Evolutionary conservation across 441 rosid species (phyloP).

Genomic region (Adansonia rubrostipa): DNA sequence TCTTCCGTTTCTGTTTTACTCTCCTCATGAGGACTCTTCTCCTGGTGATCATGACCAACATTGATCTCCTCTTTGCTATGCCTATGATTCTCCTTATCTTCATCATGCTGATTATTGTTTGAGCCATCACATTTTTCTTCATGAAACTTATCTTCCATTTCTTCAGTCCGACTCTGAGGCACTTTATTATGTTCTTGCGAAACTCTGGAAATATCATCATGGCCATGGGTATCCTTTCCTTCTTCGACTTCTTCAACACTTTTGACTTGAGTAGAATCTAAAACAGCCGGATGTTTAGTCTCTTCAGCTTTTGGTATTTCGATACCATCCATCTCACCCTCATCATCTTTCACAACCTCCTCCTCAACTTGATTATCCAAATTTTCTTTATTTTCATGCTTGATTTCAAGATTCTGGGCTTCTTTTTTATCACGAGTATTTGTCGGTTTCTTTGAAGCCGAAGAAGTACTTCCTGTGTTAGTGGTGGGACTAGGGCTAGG

Average conservation of each 20-base stretch:
- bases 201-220: slow-evolving; percentile 12
- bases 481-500: not conserved
- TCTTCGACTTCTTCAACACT: slow-evolving; percentile 13
- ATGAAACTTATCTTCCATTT: slow-evolving; percentile 20
- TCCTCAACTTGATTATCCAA: slow-evolving; percentile 28
- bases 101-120: not conserved
- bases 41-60: slow-evolving; percentile 22
- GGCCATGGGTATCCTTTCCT: slow-evolving; percentile 23
- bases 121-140: slow-evolving; percentile 17
- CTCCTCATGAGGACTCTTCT: slow-evolving; percentile 30
- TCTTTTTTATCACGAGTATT: not conserved
- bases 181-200: slow-evolving; percentile 26
- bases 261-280: not conserved
- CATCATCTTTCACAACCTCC: slow-evolving; percentile 22
- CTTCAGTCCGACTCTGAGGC: not conserved
- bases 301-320: slow-evolving; percentile 18
- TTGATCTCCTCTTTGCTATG: slow-evolving; percentile 27
- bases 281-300: slow-evolving; percentile 12
- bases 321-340: slow-evolving; percentile 9
- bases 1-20: slow-evolving; percentile 31
- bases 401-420: slow-evolving; percentile 20
- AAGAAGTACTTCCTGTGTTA: slow-evolving; percentile 25
- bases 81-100: slow-evolving; percentile 24
- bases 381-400: slow-evolving; percentile 30
- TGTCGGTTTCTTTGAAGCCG: slow-evolving; percentile 14